Percentiles rank a stretch among this genome's conserved stretches.
phyloP scores from a whole-genome alignment of 495 filamentous ascomycete genomes.

The Neurospora discreta region DNA sequence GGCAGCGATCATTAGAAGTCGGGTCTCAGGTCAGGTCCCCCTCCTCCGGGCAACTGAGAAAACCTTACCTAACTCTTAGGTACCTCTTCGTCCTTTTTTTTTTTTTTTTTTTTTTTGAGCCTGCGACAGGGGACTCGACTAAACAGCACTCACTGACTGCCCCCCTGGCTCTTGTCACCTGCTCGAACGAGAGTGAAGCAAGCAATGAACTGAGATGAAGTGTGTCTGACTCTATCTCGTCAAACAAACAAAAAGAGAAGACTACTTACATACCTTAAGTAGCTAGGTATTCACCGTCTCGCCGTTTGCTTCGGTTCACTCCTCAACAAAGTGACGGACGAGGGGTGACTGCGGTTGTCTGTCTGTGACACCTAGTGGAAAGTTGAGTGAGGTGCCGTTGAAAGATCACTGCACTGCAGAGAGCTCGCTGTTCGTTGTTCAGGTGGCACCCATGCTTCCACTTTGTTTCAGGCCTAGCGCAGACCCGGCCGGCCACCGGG shows the following conservation, averaged over 20 bases:
- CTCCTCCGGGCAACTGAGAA: not conserved
- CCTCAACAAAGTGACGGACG: not conserved
- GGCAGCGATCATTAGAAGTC: not conserved
- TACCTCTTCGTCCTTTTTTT: not conserved
- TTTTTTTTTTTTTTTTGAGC: too few relatives aligned
- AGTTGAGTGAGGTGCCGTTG: not conserved
- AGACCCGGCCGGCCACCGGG: not conserved
- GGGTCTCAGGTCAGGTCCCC: not conserved
- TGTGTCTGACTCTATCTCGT: not conserved
- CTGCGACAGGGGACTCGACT: not conserved
- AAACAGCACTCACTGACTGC: not conserved
- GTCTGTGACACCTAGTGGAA: not conserved
- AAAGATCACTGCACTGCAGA: not conserved
- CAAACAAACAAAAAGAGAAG: not conserved
- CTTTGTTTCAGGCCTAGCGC: not conserved
- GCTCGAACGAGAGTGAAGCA: not conserved
- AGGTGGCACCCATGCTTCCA: not conserved
- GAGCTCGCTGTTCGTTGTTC: not conserved
- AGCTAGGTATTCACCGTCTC: not conserved
- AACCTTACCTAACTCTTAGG: too few relatives aligned
- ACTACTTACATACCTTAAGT: too few relatives aligned
- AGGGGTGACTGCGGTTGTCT: not conserved
- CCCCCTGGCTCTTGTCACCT: too few relatives aligned
- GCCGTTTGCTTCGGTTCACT: not conserved
- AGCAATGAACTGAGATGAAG: not conserved